Percentiles rank a stretch among this genome's conserved stretches.
These are phyloP conservation scores for Silybum marianum DNA, from an alignment of 129 eudicot genomes.

Conservation along the genomic window DNA sequence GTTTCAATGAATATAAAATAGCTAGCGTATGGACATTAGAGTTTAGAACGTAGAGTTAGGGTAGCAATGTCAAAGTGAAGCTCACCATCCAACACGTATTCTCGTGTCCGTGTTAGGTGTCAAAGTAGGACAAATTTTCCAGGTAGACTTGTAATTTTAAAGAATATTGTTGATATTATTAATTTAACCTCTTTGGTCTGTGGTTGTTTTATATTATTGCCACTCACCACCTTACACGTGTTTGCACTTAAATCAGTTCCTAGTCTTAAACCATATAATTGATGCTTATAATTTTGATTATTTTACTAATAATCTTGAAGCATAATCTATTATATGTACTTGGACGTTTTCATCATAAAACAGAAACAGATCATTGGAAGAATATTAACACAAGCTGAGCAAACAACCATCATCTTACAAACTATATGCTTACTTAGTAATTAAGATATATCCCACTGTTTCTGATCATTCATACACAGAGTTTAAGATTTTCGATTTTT, in stretches of 20 bases:
- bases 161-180: slow-evolving; percentile 7
- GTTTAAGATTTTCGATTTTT: too few relatives aligned
- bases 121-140: neutral
- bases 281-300: neutral
- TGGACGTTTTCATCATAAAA: neutral
- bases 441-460: too few relatives aligned
- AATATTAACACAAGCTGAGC: neutral
- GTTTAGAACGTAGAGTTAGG: neutral
- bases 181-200: neutral
- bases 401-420: too few relatives aligned
- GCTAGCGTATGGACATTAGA: neutral
- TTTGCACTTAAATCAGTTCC: neutral
- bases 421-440: too few relatives aligned
- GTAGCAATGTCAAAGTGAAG: slow-evolving; percentile 20
- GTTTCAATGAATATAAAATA: neutral
- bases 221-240: neutral
- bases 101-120: slow-evolving; percentile 20
- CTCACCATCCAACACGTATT: neutral
- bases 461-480: too few relatives aligned
- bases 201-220: neutral
- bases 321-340: neutral
- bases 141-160: slow-evolving; percentile 12
- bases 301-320: neutral
- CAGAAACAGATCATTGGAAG: neutral
- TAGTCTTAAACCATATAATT: neutral